These are phyloP conservation scores for Sphaceloma murrayae DNA, from an alignment of 2,329 filamentous ascomycete genomes.

Conservation along the genomic window DNA sequence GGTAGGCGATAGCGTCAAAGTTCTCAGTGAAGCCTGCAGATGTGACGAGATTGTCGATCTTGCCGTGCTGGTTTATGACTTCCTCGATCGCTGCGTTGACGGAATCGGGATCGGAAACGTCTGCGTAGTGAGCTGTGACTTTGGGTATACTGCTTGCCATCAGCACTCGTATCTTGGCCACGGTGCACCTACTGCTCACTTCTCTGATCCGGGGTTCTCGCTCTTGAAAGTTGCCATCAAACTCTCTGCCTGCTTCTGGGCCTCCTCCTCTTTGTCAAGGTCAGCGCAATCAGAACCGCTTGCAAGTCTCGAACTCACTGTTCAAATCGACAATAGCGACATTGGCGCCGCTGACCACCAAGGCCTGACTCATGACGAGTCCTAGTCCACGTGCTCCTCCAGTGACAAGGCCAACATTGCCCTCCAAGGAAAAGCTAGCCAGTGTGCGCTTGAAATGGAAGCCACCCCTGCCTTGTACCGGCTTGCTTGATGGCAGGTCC, in stretches of 20 bases:
- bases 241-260: conserved; percentile 61
- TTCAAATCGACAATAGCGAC: conserved; percentile 92
- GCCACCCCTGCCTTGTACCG: conserved; percentile 66
- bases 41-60: conserved; percentile 85
- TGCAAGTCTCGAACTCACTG: conserved; percentile 45
- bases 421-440: conserved; percentile 76
- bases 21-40: conserved; percentile 97
- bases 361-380: conserved; percentile 83
- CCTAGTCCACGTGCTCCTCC: conserved; percentile 84
- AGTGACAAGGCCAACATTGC: conserved; percentile 74
- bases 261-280: conserved; percentile 60
- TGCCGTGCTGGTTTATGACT: conserved; percentile 58
- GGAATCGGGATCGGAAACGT: conserved; percentile 71
- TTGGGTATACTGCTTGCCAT: conserved; percentile 52
- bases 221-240: conserved; percentile 66
- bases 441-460: conserved; percentile 78
- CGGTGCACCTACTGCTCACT: conserved; percentile 38
- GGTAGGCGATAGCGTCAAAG: conserved; percentile 84
- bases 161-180: background rate
- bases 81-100: conserved; percentile 65
- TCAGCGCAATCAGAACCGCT: conserved; percentile 1
- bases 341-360: conserved; percentile 79
- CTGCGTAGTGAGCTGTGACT: conserved; percentile 81
- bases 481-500: conserved; percentile 60
- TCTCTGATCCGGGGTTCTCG: conserved; percentile 66